Evolutionary conservation across 345 rosid species (phyloP), one percentile per base, ranked within the genome.

Genomic region (Microcos paniculata): DNA sequence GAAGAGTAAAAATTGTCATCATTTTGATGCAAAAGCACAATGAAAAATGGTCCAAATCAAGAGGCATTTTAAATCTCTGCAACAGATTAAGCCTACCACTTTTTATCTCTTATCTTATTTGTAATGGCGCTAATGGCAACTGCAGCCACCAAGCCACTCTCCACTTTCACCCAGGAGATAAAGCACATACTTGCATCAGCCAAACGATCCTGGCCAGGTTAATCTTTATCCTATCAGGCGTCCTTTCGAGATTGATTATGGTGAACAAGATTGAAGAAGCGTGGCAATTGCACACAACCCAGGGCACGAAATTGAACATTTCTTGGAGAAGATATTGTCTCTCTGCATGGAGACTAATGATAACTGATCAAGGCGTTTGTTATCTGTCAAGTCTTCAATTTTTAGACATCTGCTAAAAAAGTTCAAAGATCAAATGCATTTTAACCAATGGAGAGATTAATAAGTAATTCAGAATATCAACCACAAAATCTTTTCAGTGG

Each of bases 1-100:
- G 51, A 23, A 43, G 52, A 65, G 70, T 43, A 65, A 65, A 43
- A 42, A 65, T 65, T 1, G 70, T 65, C 33, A 65, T 65, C 12
- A 43, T 65, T 65, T 42, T 65, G 52, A 65, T 42, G 52, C n/a
- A 65, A 26, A 65, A 42, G 45, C 68, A 62, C 68, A 62, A 23
- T 12, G 52, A n/a, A 18, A 43, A 65, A 67, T 67, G 14, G 71
- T 45, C 71, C 35, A 24, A 67, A 45, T 67, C 53, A 26, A 45
- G 13, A 67, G 13, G 71, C 71, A 67, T 43, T 67, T 46, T 7
- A 45, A 24, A 46, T 45, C 55, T 45, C n/a, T 24, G 35, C 52
- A 65, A 45, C 56, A 48, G 57, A 48, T 68, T 16, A 48, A 49
- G 26, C 58, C 58, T 48, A 9, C 26, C 72, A 35, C 38, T 67